Evolutionary conservation across 176 grass and related monocot genomes (phyloP).

Genomic region (Triticum timopheevii): DNA sequence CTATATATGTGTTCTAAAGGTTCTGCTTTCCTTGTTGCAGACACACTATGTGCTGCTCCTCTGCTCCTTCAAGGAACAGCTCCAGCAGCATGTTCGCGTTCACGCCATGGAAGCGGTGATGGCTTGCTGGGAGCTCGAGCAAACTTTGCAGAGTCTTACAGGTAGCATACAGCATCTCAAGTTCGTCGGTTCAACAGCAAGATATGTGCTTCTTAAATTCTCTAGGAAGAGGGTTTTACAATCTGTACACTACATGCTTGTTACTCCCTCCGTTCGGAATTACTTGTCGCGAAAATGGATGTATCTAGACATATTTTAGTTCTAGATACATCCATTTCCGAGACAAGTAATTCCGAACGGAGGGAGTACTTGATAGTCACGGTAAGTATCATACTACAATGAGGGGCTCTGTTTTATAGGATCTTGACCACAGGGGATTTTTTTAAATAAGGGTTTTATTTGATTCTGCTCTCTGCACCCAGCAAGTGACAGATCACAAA

Average conservation of each 20-base stretch:
- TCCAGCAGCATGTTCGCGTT: constrained; percentile 98
- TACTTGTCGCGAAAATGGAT: no score
- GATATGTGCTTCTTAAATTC: background rate
- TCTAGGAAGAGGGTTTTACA: background rate
- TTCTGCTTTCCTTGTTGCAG: constrained; percentile 38
- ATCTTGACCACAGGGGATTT: no score
- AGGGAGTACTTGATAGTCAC: background rate
- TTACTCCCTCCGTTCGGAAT: no score
- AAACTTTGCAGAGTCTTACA: constrained; percentile 91
- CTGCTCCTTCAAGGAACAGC: constrained; percentile 94
- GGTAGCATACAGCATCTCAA: background rate
- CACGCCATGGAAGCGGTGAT: constrained; percentile 99
- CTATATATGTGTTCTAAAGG: constrained; percentile 4
- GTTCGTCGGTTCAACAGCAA: background rate
- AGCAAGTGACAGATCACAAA: no score
- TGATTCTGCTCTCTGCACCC: no score
- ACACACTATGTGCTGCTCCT: constrained; percentile 92
- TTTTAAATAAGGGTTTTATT: no score
- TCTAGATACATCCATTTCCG: no score
- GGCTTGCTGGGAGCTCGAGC: constrained; percentile 99
- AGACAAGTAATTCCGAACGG: no score
- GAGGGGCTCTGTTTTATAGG: no score
- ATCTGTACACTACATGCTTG: background rate
- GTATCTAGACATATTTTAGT: no score
- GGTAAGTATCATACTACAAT: background rate